Evolutionary conservation across 805 yeast genomes (phyloP).

Genomic region (Ogataea saltuana): DNA sequence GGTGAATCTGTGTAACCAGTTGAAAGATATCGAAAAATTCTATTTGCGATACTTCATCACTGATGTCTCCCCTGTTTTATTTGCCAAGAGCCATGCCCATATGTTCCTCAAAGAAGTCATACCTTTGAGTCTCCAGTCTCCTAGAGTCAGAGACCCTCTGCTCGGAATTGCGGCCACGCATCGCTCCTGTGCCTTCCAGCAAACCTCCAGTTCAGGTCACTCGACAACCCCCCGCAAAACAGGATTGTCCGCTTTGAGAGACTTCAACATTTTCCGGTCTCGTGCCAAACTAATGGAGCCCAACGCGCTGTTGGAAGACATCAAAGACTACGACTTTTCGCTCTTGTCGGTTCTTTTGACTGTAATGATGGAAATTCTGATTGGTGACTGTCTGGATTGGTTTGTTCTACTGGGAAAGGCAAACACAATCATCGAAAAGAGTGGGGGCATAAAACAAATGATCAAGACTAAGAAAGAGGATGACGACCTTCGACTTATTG

Average conservation of each 20-base stretch:
- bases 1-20: conserved; percentile 5
- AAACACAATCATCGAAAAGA: conserved; percentile 22
- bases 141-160: conserved; percentile 28
- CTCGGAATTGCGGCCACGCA: conserved; percentile 34
- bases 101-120: conserved; percentile 28
- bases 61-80: conserved; percentile 29
- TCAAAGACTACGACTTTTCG: conserved; percentile 17
- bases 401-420: conserved; percentile 29
- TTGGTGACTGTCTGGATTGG: conserved; percentile 34
- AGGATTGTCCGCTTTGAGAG: conserved; percentile 14
- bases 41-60: conserved; percentile 29
- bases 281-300: conserved; percentile 18
- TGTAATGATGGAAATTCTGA: conserved; percentile 31
- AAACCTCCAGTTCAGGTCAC: conserved; percentile 6
- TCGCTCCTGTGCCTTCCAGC: conserved; percentile 15
- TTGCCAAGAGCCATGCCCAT: conserved; percentile 30
- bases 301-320: no score
- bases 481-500: conserved; percentile 24
- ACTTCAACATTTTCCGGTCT: conserved; percentile 18
- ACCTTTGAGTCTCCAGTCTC: conserved; percentile 26
- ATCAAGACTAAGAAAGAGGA: conserved; percentile 1
- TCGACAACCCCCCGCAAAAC: neutral
- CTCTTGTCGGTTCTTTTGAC: conserved; percentile 26
- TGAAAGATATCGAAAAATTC: conserved; percentile 24
- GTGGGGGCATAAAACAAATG: conserved; percentile 30